Evolutionary conservation across 257 asterid genomes (phyloP).

Genomic region (Parsonsia alboflavescens): DNA sequence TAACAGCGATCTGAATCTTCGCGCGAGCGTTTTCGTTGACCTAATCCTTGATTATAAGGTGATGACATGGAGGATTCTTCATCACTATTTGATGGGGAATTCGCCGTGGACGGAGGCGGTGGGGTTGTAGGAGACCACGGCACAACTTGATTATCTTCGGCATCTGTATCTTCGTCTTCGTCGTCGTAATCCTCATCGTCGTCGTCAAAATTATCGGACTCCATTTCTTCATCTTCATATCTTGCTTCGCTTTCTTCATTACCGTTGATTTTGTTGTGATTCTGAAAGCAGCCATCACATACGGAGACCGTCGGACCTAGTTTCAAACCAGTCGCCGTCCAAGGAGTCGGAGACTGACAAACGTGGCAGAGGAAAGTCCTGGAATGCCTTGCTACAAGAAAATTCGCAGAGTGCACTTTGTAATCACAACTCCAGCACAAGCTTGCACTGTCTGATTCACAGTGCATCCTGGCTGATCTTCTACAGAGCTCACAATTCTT

Average conservation of each 20-base stretch:
- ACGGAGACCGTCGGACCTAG: slow-evolving; percentile 46
- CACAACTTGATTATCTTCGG: slow-evolving; percentile 48
- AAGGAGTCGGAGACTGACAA: slow-evolving; percentile 58
- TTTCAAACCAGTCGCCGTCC: slow-evolving; percentile 63
- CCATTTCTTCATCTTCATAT: slow-evolving; percentile 17
- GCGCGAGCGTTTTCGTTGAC: slow-evolving; percentile 33
- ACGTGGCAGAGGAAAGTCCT: slow-evolving; percentile 62
- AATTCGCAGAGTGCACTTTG: slow-evolving; percentile 77
- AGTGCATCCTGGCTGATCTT: slow-evolving; percentile 48
- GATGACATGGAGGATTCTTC: slow-evolving; percentile 22
- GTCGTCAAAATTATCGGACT: slow-evolving; percentile 15
- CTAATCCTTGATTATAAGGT: slow-evolving; percentile 6
- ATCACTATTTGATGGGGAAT: slow-evolving; percentile 33
- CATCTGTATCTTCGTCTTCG: slow-evolving; percentile 13
- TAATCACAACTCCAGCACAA: slow-evolving; percentile 82
- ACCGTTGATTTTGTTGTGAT: background rate
- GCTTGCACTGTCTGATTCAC: slow-evolving; percentile 70
- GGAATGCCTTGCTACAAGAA: slow-evolving; percentile 69
- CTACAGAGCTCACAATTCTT: slow-evolving; percentile 60
- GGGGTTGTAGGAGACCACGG: slow-evolving; percentile 36
- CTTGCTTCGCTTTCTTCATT: slow-evolving; percentile 9
- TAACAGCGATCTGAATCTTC: slow-evolving; percentile 18
- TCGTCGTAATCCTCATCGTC: slow-evolving; percentile 14
- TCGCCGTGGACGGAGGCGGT: slow-evolving; percentile 43
- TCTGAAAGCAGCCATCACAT: slow-evolving; percentile 38